phyloP scores from a whole-genome alignment of 2,329 filamentous ascomycete species.

The Fusarium equiseti region DNA sequence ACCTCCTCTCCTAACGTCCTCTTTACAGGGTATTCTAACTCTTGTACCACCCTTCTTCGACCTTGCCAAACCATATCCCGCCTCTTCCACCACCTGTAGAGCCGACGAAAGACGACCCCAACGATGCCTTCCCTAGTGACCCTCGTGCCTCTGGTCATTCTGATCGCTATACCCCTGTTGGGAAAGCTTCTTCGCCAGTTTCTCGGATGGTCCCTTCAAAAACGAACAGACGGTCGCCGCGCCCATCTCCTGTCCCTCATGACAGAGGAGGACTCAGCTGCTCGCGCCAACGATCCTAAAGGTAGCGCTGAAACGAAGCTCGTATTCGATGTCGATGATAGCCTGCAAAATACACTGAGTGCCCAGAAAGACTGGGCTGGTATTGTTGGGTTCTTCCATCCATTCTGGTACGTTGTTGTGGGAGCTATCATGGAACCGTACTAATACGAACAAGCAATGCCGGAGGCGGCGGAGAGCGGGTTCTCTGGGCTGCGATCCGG shows the following conservation, averaged over 20 bases:
- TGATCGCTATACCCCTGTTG: constrained; percentile 47
- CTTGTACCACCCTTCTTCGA: background rate
- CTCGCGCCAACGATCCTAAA: constrained; percentile 52
- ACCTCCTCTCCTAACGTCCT: background rate
- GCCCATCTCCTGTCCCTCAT: constrained; percentile 67
- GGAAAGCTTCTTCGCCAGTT: constrained; percentile 54
- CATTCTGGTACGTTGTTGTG: constrained; percentile 79
- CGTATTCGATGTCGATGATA: constrained; percentile 60
- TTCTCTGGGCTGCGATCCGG: constrained; percentile 94
- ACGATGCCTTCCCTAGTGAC: constrained; percentile 25
- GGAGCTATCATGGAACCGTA: background rate
- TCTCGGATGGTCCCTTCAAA: constrained; percentile 71
- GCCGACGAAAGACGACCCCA: constrained; percentile 1
- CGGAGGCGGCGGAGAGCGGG: constrained; percentile 93
- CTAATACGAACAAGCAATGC: constrained; percentile 75
- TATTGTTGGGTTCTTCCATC: constrained; percentile 96
- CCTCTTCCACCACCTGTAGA: constrained; percentile 1
- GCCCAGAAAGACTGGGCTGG: constrained; percentile 77
- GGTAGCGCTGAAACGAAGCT: constrained; percentile 69
- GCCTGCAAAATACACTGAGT: constrained; percentile 46
- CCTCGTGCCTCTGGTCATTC: constrained; percentile 29
- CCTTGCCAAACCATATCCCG: background rate
- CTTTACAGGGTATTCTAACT: background rate
- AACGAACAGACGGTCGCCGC: constrained; percentile 72
- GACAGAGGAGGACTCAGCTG: constrained; percentile 59